Percentiles rank a stretch among this genome's conserved stretches.
Evolutionary conservation across 2,329 filamentous ascomycete genomes (phyloP).

Genomic region (Ophiostoma sp.): DNA sequence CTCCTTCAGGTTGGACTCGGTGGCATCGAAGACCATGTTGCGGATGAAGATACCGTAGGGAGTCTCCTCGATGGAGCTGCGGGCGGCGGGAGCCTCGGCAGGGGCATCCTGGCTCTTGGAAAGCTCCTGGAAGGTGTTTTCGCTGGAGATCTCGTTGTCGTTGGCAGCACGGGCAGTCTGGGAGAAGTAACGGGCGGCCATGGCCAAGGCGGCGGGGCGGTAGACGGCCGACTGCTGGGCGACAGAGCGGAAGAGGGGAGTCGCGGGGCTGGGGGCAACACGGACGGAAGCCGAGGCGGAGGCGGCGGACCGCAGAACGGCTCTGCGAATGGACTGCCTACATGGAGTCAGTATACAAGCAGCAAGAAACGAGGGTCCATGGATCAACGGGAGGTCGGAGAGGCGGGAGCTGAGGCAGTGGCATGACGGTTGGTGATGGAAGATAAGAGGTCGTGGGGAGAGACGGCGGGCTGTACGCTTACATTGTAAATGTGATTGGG

Average conservation of each 20-base stretch:
- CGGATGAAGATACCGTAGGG: conserved; percentile 32
- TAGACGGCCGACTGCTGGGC: conserved; percentile 26
- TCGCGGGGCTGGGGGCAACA: conserved; percentile 28
- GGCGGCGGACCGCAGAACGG: conserved; percentile 32
- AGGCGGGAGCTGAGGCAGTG: neutral
- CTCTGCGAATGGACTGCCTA: conserved; percentile 36
- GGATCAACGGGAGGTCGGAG: no score
- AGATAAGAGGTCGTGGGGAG: neutral
- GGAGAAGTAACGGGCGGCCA: conserved; percentile 32
- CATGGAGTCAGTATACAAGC: neutral
- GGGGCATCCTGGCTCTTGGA: neutral
- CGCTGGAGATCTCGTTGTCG: conserved; percentile 19
- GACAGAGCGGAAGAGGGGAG: conserved; percentile 26
- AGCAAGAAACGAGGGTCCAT: neutral
- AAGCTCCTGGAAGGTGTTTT: neutral
- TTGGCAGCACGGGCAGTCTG: conserved; percentile 29
- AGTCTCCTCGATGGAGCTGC: conserved; percentile 22
- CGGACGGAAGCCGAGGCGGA: conserved; percentile 30
- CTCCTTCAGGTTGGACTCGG: conserved; percentile 33
- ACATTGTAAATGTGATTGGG: conserved; percentile 5
- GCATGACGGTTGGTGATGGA: neutral
- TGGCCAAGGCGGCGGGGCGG: conserved; percentile 20
- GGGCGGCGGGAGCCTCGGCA: neutral
- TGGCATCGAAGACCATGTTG: conserved; percentile 36
- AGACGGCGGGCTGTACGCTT: neutral